Base-by-base conservation (phyloP, 805 yeast species). In the Candida arabinofermentans region DNA sequence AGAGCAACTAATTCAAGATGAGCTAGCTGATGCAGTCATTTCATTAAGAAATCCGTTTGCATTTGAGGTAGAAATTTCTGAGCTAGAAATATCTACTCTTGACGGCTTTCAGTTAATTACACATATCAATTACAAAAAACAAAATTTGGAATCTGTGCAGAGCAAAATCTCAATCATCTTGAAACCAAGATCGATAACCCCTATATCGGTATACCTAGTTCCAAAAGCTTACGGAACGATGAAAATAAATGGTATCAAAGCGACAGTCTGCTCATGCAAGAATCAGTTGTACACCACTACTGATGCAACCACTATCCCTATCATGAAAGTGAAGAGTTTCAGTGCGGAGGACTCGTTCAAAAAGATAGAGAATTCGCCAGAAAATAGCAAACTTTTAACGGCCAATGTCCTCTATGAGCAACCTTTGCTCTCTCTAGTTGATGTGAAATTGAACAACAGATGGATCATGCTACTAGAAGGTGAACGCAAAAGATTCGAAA, bases 381-480 rank as follows among this genome's bases (percentile, higher is more conserved):
- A 17, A 12, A 19, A 47, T 4, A 70, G 65, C 2, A 21, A 22
- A 7, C 58, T 66, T 8, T 64, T 70, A 31, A 59, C 69, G 10
- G 40, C 44, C 14, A 34, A 39, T 12, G 64, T 62, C n/a, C 42
- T 60, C 3, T 47, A 61, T 30, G 56, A 54, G 0, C 89, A 87
- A 51, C 96, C 96, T 1, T 61, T 72, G 5, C 61, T 87, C 24
- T 69, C 76, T 2, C 54, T 82, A 12, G 62, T 74, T 1, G 70
- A 74, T 32, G 63, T 75, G 6, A 73, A 77, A 51, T 69, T 82
- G 12, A 71, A 75, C 17, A 81, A 80, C 50, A 78, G 79, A 3
- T 81, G 86, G 79, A 53, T 83, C 4, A 83, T 86, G 87, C 61
- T 87, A 13, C 61, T 88, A 10, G 95, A 87, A 55, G 96, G 96